Conservation (phyloP, 768 basidiomycete genomes). For the Scleroderma citrinum region DNA sequence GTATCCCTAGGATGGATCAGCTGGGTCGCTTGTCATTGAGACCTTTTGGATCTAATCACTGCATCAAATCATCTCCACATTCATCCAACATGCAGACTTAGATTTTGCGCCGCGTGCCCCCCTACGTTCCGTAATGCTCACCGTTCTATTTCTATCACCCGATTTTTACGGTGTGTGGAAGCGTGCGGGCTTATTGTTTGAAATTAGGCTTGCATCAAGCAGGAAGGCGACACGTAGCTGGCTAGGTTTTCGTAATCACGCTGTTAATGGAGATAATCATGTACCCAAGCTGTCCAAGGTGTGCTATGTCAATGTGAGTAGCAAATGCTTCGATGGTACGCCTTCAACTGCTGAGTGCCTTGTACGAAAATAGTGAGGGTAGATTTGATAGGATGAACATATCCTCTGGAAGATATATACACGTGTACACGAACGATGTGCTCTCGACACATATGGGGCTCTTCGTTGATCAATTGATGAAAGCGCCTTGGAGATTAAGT, state of each 20-base stretch:
- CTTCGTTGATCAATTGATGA: neutral
- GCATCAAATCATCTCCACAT: neutral
- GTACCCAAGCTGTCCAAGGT: neutral
- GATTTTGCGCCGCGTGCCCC: neutral
- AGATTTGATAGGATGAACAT: neutral
- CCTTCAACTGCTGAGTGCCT: neutral
- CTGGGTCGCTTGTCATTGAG: conserved; percentile 1
- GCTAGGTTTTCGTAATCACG: neutral
- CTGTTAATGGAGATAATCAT: neutral
- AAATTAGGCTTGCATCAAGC: conserved; percentile 15
- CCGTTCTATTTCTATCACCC: conserved; percentile 10
- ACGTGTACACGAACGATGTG: neutral
- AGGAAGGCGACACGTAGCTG: conserved; percentile 1
- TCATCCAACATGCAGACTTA: neutral
- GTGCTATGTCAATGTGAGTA: neutral
- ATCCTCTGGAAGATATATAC: neutral
- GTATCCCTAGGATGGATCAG: conserved; percentile 19
- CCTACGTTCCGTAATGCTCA: conserved; percentile 10
- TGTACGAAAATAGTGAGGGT: neutral
- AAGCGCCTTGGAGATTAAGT: neutral
- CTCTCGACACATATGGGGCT: neutral
- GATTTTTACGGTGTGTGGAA: conserved; percentile 5
- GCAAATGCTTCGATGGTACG: neutral
- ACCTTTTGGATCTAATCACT: too few species aligned
- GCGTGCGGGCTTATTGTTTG: conserved; percentile 3